These are phyloP conservation scores for Phlyctochytrium planicorne DNA, from an alignment of 192 early-diverging fungal genomes.

Conservation along the genomic window DNA sequence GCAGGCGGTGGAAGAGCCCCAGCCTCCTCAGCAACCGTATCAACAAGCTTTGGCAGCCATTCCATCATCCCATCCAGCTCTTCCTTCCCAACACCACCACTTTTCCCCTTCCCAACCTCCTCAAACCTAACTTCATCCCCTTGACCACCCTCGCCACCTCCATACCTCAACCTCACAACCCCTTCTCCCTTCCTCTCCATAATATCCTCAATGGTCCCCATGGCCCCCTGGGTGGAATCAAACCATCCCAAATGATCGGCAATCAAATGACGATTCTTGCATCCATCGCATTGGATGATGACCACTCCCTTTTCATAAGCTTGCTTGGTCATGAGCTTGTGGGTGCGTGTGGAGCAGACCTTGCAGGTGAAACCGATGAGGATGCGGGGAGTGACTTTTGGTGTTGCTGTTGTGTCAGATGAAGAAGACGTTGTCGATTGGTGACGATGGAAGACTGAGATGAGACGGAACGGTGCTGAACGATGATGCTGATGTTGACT, in stretches of 20 bases:
- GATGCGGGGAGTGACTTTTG: slow-evolving; percentile 29
- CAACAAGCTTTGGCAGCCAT: slow-evolving; percentile 24
- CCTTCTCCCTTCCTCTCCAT: slow-evolving; percentile 66
- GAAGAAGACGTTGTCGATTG: no score
- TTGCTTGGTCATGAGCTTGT: slow-evolving; percentile 90
- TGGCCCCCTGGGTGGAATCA: slow-evolving; percentile 31
- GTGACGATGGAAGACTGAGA: no score
- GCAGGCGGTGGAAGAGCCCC: no score
- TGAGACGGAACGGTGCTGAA: no score
- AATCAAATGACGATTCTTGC: slow-evolving; percentile 90
- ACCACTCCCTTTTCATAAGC: slow-evolving; percentile 92
- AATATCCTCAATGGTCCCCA: slow-evolving; percentile 82
- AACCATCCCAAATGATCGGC: slow-evolving; percentile 99
- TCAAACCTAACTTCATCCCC: background rate
- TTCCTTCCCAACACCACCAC: background rate
- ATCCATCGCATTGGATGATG: slow-evolving; percentile 87
- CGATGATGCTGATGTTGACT: no score
- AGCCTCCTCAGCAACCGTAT: no score
- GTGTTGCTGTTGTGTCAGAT: background rate
- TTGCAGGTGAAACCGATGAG: slow-evolving; percentile 95
- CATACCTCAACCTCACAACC: slow-evolving; percentile 15
- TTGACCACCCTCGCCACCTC: slow-evolving; percentile 14
- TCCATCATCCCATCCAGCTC: slow-evolving; percentile 23
- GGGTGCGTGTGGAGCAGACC: slow-evolving; percentile 78
- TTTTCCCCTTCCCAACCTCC: slow-evolving; percentile 6